Base-by-base conservation (phyloP, 805 yeast genomes). In the Monosporozyma servazzii region DNA sequence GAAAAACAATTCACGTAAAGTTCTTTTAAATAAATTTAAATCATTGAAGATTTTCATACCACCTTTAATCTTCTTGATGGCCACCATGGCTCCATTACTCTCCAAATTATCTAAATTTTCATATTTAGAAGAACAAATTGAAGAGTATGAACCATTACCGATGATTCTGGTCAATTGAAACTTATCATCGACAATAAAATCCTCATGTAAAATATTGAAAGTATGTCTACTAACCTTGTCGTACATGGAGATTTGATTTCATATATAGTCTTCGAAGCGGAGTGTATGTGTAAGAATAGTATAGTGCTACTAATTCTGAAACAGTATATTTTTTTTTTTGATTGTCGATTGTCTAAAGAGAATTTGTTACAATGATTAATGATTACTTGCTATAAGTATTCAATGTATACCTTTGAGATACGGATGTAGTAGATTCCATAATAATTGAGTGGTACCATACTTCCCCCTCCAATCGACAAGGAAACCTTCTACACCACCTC, bases 71-170 rank as follows among this genome's bases (percentile, higher is more conserved):
- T 93, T 91, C 69, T 91, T 91, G 62, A 91, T 89, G 21, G 99
- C 99, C 29, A 93, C 96, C n/a, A 81, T 76, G 10, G 45, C 37
- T 17, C 37, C 37, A 31, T 48, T 48, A 48, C 84, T 89, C 48
- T 82, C 86, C 47, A 84, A 89, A 1, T 78, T 71, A 48, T 79
- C 84, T 5, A 77, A 77, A 1, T 80, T 84, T 3, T 80, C 75
- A 66, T 88, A 89, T 59, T 82, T 80, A 23, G 99, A 98, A 0
- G 96, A 86, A 64, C 97, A 91, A 5, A 91, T 97, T 3, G 90
- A 81, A 29, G 98, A 98, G 63, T 91, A 91, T 0, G 98, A 97
- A 5, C 98, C 99, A 60, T 91, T 96, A 6, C 98, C 98, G 42
- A 93, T 77, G 58, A 90, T 96, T 63, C 89, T 86, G 53, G 88